Evolutionary conservation across 2,329 filamentous ascomycete species (phyloP).

Genomic region (Periconia sp.): DNA sequence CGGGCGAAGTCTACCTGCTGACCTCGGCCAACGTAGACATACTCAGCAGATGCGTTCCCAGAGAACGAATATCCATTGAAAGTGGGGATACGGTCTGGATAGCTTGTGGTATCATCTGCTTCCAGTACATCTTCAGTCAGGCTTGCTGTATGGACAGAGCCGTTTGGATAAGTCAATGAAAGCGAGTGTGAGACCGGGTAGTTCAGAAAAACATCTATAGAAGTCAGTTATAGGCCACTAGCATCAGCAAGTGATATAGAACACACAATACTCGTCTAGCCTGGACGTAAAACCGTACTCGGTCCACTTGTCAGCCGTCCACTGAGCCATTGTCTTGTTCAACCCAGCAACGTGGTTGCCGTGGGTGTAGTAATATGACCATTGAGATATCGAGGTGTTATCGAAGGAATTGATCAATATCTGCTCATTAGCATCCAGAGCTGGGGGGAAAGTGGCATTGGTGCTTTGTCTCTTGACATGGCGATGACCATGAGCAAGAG

Average conservation of each 20-base stretch:
- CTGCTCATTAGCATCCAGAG: slow-evolving; percentile 39
- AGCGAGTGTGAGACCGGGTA: slow-evolving; percentile 42
- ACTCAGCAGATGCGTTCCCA: slow-evolving; percentile 51
- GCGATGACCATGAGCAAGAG: slow-evolving; percentile 20
- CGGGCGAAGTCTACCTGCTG: slow-evolving; percentile 51
- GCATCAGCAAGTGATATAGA: not conserved
- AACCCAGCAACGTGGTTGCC: slow-evolving; percentile 35
- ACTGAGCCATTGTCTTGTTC: slow-evolving; percentile 44
- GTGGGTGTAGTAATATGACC: slow-evolving; percentile 45
- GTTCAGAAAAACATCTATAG: slow-evolving; percentile 38
- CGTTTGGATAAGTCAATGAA: slow-evolving; percentile 36
- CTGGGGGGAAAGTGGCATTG: slow-evolving; percentile 33
- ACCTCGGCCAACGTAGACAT: slow-evolving; percentile 49
- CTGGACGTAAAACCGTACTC: slow-evolving; percentile 40
- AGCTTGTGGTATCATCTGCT: slow-evolving; percentile 40
- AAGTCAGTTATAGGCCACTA: slow-evolving; percentile 3
- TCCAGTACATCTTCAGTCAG: slow-evolving; percentile 37
- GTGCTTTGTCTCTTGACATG: slow-evolving; percentile 29
- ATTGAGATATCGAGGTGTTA: slow-evolving; percentile 41
- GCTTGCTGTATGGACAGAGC: slow-evolving; percentile 31
- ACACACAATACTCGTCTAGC: slow-evolving; percentile 40
- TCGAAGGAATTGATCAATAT: slow-evolving; percentile 46
- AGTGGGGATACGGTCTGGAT: slow-evolving; percentile 44
- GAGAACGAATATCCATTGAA: slow-evolving; percentile 53
- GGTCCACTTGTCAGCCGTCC: slow-evolving; percentile 42